phyloP scores from a whole-genome alignment of 768 basidiomycete species.

The Inosperma sp. region DNA sequence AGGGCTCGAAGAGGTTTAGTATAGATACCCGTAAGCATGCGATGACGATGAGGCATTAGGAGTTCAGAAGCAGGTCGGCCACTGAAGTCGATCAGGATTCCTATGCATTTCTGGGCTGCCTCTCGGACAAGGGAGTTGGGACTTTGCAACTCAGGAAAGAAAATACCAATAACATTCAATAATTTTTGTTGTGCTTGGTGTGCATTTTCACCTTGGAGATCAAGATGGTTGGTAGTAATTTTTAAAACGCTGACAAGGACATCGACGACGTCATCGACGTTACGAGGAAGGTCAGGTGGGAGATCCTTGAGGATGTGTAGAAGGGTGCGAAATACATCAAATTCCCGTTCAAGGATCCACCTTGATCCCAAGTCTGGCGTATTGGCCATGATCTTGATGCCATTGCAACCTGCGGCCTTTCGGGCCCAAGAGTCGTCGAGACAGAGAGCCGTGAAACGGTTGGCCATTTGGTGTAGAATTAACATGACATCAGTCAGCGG shows the following conservation, averaged over 20 bases:
- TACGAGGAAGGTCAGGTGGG: constrained; percentile 80
- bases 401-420: constrained; percentile 86
- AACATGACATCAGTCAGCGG: constrained; percentile 53
- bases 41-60: constrained; percentile 79
- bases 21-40: constrained; percentile 85
- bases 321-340: constrained; percentile 85
- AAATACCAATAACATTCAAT: constrained; percentile 69
- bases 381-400: constrained; percentile 74
- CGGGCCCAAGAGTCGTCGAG: constrained; percentile 87
- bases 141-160: constrained; percentile 85
- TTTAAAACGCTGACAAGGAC: constrained; percentile 66
- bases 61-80: constrained; percentile 71
- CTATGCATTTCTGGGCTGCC: constrained; percentile 77
- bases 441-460: constrained; percentile 80
- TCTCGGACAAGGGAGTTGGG: constrained; percentile 81
- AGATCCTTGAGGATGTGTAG: constrained; percentile 93
- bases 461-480: constrained; percentile 77
- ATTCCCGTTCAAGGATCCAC: constrained; percentile 83
- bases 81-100: constrained; percentile 68
- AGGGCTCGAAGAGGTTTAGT: constrained; percentile 95
- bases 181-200: constrained; percentile 50
- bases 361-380: constrained; percentile 66
- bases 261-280: constrained; percentile 72
- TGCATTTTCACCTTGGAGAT: constrained; percentile 41
- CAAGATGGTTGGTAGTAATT: constrained; percentile 50